Conservation (phyloP, 495 filamentous ascomycete species). For the Lentithecium fluviatile region DNA sequence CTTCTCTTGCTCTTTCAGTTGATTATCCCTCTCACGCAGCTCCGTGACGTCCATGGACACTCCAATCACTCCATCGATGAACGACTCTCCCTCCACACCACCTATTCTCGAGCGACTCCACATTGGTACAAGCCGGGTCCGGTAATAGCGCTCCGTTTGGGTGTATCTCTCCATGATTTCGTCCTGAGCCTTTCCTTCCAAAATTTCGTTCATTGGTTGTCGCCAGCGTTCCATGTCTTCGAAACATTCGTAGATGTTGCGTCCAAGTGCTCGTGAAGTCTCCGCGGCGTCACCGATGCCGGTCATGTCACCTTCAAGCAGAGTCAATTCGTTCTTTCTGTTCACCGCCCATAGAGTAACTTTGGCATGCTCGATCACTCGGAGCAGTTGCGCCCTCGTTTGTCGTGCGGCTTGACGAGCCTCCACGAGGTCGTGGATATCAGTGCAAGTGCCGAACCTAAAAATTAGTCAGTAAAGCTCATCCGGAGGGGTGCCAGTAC, state of each 20-base stretch:
- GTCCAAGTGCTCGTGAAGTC: constrained; percentile 47
- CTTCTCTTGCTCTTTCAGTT: constrained; percentile 56
- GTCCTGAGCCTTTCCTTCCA: constrained; percentile 53
- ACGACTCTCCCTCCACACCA: constrained; percentile 47
- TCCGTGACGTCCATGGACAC: constrained; percentile 63
- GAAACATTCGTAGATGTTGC: constrained; percentile 61
- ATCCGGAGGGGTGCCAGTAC: too few relatives aligned
- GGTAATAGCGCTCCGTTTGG: constrained; percentile 58
- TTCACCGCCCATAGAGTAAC: constrained; percentile 70
- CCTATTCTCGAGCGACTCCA: constrained; percentile 49
- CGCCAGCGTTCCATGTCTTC: constrained; percentile 43
- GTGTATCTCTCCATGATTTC: constrained; percentile 54
- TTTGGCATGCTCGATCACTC: constrained; percentile 65
- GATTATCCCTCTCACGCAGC: constrained; percentile 56
- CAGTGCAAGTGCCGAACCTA: constrained; percentile 70
- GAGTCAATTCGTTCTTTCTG: constrained; percentile 53
- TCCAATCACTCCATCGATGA: constrained; percentile 65
- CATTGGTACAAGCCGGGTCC: constrained; percentile 62
- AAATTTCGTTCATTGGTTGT: constrained; percentile 56
- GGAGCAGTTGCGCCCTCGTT: constrained; percentile 61
- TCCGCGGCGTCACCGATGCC: constrained; percentile 44
- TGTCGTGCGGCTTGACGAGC: constrained; percentile 58
- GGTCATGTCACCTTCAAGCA: constrained; percentile 62
- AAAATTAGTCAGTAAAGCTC: too few relatives aligned
- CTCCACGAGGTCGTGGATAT: constrained; percentile 64